A percentile compares a stretch with the other conserved stretches of the same genome.
Evolutionary conservation across 345 rosid genomes (phyloP).

Genomic region (Rhodomyrtus tomentosa): DNA sequence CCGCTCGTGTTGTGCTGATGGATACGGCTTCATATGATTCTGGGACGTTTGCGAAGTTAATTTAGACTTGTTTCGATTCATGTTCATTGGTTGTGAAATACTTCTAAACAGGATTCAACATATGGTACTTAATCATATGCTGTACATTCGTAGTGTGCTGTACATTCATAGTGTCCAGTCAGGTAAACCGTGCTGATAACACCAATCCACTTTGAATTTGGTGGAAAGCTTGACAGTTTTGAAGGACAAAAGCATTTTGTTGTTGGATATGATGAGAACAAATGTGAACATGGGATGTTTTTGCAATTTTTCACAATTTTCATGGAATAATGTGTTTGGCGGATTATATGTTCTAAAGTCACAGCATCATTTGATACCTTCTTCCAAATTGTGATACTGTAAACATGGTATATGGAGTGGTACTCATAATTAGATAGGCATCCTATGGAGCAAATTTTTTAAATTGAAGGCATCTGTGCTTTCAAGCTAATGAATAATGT

Average conservation of each 20-base stretch:
- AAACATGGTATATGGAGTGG: neutral
- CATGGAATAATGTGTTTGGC: neutral
- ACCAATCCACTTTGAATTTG: neutral
- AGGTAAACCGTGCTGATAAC: neutral
- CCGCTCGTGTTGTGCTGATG: too few relatives aligned
- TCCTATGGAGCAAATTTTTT: neutral
- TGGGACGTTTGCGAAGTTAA: neutral
- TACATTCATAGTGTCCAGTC: neutral
- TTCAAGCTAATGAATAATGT: neutral
- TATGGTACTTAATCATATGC: neutral
- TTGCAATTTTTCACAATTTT: neutral
- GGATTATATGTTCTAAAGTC: neutral
- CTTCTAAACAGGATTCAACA: neutral
- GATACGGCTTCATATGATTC: neutral
- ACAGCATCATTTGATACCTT: neutral
- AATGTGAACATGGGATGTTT: neutral
- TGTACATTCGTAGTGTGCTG: accelerated
- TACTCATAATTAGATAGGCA: neutral
- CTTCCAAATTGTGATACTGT: neutral
- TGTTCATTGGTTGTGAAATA: neutral
- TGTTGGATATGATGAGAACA: neutral
- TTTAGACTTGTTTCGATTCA: neutral
- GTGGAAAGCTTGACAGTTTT: neutral
- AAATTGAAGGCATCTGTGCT: neutral
- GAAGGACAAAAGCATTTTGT: neutral